Conservation (phyloP, 345 rosid genomes). For the Raphanus raphanistrum region DNA sequence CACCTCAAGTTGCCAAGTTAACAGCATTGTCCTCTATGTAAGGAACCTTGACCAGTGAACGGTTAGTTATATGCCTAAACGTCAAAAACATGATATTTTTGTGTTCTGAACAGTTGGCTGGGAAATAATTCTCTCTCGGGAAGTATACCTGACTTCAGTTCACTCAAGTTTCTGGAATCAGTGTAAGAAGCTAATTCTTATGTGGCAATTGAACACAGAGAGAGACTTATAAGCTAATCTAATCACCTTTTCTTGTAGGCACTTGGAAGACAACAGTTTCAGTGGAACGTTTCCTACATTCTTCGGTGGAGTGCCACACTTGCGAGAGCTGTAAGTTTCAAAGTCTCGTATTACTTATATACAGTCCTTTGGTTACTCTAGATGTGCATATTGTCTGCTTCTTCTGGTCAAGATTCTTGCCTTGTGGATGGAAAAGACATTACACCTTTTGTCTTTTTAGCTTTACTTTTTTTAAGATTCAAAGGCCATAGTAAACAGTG, state of each 20-base stretch:
- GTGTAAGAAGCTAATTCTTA: conserved; percentile 50
- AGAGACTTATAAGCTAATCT: conserved; percentile 15
- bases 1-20: conserved; percentile 56
- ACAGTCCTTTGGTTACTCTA: neutral
- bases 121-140: conserved; percentile 74
- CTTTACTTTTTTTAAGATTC: conserved; percentile 19
- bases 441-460: conserved; percentile 21
- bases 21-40: conserved; percentile 81
- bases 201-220: neutral
- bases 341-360: neutral
- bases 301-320: conserved; percentile 50
- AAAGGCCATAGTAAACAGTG: neutral
- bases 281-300: conserved; percentile 64
- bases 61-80: neutral
- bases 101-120: conserved; percentile 56
- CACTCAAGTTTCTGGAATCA: conserved; percentile 53
- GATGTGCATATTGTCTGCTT: conserved; percentile 22
- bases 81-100: conserved; percentile 1
- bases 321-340: conserved; percentile 72
- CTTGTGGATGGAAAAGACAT: conserved; percentile 21
- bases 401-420: conserved; percentile 27
- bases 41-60: conserved; percentile 30
- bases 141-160: conserved; percentile 64
- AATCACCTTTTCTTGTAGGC: conserved; percentile 43
- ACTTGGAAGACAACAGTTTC: conserved; percentile 70